These are phyloP conservation scores for Pseudonitzschia delicatissima DNA, from an alignment of 108 stramenopile species.

Conservation along the genomic window DNA sequence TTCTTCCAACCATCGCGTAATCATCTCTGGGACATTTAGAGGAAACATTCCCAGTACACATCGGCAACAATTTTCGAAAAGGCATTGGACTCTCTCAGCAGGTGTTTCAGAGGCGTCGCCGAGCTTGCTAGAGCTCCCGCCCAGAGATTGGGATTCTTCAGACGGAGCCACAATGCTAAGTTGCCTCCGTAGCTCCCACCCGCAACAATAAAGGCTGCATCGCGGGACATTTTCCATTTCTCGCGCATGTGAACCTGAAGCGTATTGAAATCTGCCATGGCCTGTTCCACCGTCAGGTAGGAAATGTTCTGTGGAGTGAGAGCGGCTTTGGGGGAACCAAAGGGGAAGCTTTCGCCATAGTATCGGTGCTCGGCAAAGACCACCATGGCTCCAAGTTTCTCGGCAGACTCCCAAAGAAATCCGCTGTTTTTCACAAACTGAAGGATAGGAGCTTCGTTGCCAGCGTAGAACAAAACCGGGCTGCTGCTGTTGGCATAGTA, in stretches of 20 bases:
- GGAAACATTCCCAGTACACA: conserved; percentile 24
- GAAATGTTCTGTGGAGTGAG: conserved; percentile 25
- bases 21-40: conserved; percentile 6
- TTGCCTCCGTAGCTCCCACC: conserved; percentile 85
- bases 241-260: conserved; percentile 38
- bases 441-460: conserved; percentile 67
- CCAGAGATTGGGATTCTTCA: conserved; percentile 73
- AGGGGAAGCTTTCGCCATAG: conserved; percentile 45
- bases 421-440: conserved; percentile 70
- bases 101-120: conserved; percentile 57
- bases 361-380: conserved; percentile 83
- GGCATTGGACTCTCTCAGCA: conserved; percentile 36
- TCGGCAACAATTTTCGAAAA: conserved; percentile 35
- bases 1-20: conserved; percentile 35
- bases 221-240: conserved; percentile 18
- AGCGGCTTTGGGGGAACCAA: conserved; percentile 6
- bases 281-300: conserved; percentile 46
- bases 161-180: conserved; percentile 71
- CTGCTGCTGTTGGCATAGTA: conserved; percentile 17
- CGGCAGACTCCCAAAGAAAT: conserved; percentile 58
- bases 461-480: conserved; percentile 55
- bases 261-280: conserved; percentile 67
- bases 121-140: conserved; percentile 67
- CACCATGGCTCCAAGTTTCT: conserved; percentile 49
- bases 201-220: conserved; percentile 42